Conservation (phyloP, 164 flowering plant species). For the Liquidambar formosana region DNA sequence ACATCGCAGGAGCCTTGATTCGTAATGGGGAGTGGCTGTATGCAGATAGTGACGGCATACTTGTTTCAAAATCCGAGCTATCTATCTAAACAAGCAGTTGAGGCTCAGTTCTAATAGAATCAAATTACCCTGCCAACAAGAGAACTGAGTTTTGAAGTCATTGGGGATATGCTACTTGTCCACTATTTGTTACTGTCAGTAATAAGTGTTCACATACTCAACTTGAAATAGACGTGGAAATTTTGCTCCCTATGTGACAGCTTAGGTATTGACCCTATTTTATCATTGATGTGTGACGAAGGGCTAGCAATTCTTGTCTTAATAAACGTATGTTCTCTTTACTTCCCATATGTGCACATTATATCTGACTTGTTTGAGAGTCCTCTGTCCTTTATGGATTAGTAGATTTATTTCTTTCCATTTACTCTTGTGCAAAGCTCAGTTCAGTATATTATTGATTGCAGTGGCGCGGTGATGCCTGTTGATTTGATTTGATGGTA, state of each 20-base stretch:
- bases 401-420: too few species aligned
- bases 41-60: slow-evolving; percentile 75
- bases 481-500: too few species aligned
- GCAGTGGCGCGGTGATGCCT: too few species aligned
- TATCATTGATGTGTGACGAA: too few species aligned
- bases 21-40: slow-evolving; percentile 79
- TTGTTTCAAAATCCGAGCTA: slow-evolving; percentile 57
- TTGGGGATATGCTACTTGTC: not conserved
- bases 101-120: not conserved
- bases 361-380: too few species aligned
- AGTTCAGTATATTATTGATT: too few species aligned
- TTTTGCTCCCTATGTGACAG: not conserved
- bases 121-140: slow-evolving; percentile 9
- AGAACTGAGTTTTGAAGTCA: not conserved
- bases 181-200: not conserved
- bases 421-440: too few species aligned
- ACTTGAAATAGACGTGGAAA: not conserved
- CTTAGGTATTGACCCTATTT: not conserved
- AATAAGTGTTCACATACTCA: not conserved
- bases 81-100: slow-evolving; percentile 31
- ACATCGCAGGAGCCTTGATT: slow-evolving; percentile 51
- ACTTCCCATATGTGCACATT: too few species aligned
- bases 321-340: too few species aligned
- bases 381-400: too few species aligned
- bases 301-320: too few species aligned